phyloP scores from a whole-genome alignment of 2,329 filamentous ascomycete species.

The Venturia asperata region DNA sequence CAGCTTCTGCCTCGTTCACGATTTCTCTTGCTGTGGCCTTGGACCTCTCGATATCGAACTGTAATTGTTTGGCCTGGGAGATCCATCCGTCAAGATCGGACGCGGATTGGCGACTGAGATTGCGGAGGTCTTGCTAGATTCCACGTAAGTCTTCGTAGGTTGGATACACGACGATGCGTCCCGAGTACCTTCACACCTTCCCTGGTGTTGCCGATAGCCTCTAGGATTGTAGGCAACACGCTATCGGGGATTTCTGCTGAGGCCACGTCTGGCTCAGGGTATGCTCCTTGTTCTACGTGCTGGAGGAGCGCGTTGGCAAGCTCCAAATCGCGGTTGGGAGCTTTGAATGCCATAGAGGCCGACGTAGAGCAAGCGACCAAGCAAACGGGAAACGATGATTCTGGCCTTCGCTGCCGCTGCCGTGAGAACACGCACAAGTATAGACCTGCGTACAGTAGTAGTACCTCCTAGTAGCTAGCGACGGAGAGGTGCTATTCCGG shows the following conservation, averaged over 20 bases:
- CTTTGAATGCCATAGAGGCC: constrained; percentile 22
- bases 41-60: constrained; percentile 76
- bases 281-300: constrained; percentile 52
- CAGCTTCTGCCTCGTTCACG: constrained; percentile 65
- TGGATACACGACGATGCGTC: constrained; percentile 22
- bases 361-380: background rate
- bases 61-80: constrained; percentile 71
- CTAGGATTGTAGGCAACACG: constrained; percentile 44
- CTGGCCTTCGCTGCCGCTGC: background rate
- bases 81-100: constrained; percentile 83
- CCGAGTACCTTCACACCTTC: constrained; percentile 45
- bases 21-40: constrained; percentile 75
- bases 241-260: constrained; percentile 45
- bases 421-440: background rate
- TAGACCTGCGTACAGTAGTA: no score
- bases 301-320: constrained; percentile 57
- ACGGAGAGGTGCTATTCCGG: no score
- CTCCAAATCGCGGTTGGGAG: constrained; percentile 23
- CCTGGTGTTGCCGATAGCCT: constrained; percentile 45
- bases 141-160: constrained; percentile 33
- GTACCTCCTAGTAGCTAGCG: background rate
- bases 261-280: constrained; percentile 51
- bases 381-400: background rate
- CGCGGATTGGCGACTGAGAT: constrained; percentile 67
- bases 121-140: constrained; percentile 61